Base-by-base conservation (phyloP, 768 basidiomycete genomes). In the Podaxis carcinomalis region DNA sequence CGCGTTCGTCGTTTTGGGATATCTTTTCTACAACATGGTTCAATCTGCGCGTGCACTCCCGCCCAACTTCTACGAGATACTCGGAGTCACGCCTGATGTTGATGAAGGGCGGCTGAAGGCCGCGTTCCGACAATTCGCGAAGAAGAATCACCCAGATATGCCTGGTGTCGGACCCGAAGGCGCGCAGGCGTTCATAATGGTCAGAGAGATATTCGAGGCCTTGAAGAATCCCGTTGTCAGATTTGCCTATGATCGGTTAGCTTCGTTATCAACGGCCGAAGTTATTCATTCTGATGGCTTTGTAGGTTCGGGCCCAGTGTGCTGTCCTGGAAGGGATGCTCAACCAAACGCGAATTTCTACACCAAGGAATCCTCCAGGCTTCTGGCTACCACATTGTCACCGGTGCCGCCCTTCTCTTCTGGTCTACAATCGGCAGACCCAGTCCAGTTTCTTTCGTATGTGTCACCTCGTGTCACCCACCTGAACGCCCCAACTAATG, bases 191-290 rank as follows among this genome's bases (percentile, higher is more conserved):
- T 95, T 95, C 68, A 89, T 93, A 51, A 70, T 75, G 50, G 85
- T 90, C 4, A 75, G 90, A 61, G 83, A 87, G 67, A 89, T 85
- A 36, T 93, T 85, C 64, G 92, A 95, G 64, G 86, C 88, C 1
- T 71, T 95, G 27, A 91, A 87, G 69, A 80, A 92, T 64, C 92
- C 93, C 2, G 78, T 82, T 7, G 85, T 85, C 49, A 74, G 92
- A 52, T 94, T 93, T 75, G 93, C 92, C 0, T 95, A 95, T 70
- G 93, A 95, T 68, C 80, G 92, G 88, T 90, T 65, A 56, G 82
- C 69, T n/a, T 27, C 32, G 57, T 40, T 52, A 39, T 46, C 32
- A 19, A 25, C 10, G 13, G 13, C 39, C 32, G 4, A 36, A 35
- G 56, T 55, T n/a, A 53, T 46, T 13, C 47, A n/a, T 56, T 19